These are phyloP conservation scores for Verticillium alfalfae DNA, from an alignment of 2,329 filamentous ascomycete genomes.

Conservation along the genomic window DNA sequence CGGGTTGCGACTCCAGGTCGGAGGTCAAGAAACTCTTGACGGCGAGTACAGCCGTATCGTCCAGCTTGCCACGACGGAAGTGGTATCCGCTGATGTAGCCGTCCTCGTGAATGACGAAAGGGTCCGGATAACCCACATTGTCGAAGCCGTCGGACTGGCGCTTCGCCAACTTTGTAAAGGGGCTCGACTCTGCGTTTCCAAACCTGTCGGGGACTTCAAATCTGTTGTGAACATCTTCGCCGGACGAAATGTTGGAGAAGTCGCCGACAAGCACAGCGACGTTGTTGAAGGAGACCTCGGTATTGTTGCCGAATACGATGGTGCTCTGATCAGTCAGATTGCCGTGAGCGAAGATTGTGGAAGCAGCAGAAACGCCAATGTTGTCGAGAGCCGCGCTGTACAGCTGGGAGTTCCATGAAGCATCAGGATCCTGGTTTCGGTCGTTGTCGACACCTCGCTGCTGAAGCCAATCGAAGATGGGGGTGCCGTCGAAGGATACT, in stretches of 20 bases:
- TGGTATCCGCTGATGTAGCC: conserved; percentile 8
- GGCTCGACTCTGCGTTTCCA: not conserved
- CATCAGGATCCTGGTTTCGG: conserved; percentile 12
- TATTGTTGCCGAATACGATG: conserved; percentile 11
- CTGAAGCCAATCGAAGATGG: conserved; percentile 7
- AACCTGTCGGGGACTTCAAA: conserved; percentile 6
- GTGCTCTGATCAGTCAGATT: conserved; percentile 6
- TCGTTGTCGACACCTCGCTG: conserved; percentile 9
- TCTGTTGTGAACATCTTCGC: conserved; percentile 4
- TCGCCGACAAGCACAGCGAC: conserved; percentile 2
- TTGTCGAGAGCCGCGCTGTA: conserved; percentile 5
- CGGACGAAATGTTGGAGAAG: conserved; percentile 7
- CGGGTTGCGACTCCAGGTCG: not conserved
- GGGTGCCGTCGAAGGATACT: not conserved
- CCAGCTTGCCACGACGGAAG: not conserved
- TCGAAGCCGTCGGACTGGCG: not conserved
- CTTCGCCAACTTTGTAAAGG: not conserved
- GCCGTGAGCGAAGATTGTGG: conserved; percentile 1
- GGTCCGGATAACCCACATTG: conserved; percentile 4
- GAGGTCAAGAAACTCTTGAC: conserved; percentile 6
- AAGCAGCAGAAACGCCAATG: not conserved
- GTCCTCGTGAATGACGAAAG: conserved; percentile 5
- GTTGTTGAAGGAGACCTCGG: conserved; percentile 4
- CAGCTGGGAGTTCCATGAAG: conserved; percentile 10
- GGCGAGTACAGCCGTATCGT: conserved; percentile 7